phyloP scores from a whole-genome alignment of 148 eudicot species.

The Vaccinium macrocarpon region DNA sequence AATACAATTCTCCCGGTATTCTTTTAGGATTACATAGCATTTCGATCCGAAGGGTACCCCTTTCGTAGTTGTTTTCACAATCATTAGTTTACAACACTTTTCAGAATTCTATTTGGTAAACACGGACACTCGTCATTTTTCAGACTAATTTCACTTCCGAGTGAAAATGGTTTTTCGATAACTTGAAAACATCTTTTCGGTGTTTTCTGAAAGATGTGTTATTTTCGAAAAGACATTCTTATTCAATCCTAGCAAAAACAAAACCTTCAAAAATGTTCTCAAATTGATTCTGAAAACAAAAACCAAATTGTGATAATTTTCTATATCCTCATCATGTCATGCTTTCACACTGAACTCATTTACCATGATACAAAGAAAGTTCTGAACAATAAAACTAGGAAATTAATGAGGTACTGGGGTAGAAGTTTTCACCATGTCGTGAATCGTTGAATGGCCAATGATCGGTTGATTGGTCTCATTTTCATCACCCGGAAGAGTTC shows the following conservation, averaged over 20 bases:
- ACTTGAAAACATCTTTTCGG: background rate
- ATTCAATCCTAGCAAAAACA: background rate
- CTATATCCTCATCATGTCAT: background rate
- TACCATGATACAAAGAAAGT: background rate
- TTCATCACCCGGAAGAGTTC: conserved; percentile 56
- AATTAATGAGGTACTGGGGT: background rate
- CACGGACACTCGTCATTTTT: background rate
- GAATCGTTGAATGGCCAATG: conserved; percentile 74
- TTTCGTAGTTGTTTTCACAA: background rate
- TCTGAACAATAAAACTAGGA: background rate
- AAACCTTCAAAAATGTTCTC: background rate
- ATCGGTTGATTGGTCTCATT: conserved; percentile 74
- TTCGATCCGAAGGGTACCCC: background rate
- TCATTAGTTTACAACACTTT: background rate
- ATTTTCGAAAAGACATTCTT: background rate
- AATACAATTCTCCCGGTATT: background rate
- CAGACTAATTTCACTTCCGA: background rate
- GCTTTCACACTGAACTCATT: background rate
- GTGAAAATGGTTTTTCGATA: background rate
- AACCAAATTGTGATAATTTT: background rate
- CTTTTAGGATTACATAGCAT: background rate
- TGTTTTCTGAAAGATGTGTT: background rate
- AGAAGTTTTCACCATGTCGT: conserved; percentile 51
- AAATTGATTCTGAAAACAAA: background rate
- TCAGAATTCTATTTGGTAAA: background rate